phyloP scores from a whole-genome alignment of 129 eudicot genomes.

The Centaurea solstitialis region DNA sequence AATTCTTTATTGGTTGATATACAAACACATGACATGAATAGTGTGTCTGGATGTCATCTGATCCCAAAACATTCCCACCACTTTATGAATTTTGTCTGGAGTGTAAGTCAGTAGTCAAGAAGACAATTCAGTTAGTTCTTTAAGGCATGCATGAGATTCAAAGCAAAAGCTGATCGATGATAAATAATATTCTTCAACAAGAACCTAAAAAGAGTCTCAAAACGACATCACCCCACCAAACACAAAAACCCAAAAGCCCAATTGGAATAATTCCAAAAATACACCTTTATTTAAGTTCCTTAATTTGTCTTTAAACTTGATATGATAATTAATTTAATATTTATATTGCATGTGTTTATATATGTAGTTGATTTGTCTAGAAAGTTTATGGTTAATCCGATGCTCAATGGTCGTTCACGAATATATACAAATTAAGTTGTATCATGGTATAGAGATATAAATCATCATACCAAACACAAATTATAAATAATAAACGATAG shows the following conservation, averaged over 20 bases:
- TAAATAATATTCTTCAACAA: neutral
- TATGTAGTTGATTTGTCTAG: too few relatives aligned
- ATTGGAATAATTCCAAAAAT: neutral
- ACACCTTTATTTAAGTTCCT: neutral
- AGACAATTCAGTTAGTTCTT: constrained; percentile 26
- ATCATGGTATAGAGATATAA: too few relatives aligned
- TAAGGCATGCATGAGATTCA: constrained; percentile 35
- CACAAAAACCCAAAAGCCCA: neutral
- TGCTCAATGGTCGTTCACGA: neutral
- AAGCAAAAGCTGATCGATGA: constrained; percentile 17
- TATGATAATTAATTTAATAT: too few relatives aligned
- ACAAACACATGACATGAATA: neutral
- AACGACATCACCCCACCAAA: neutral
- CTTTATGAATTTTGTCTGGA: constrained; percentile 36
- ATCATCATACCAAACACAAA: neutral
- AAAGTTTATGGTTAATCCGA: neutral
- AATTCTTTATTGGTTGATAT: neutral
- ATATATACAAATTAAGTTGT: too few relatives aligned
- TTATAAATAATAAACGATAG: neutral
- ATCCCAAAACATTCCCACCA: constrained; percentile 29
- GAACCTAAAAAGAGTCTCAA: neutral
- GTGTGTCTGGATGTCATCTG: neutral
- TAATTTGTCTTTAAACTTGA: neutral
- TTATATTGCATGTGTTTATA: neutral
- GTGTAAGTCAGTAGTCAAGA: constrained; percentile 7